A percentile compares a stretch with the other conserved stretches of the same genome.
Evolutionary conservation across 352 stramenopile species (phyloP).

Genomic region (Phytophthora nicotianae): DNA sequence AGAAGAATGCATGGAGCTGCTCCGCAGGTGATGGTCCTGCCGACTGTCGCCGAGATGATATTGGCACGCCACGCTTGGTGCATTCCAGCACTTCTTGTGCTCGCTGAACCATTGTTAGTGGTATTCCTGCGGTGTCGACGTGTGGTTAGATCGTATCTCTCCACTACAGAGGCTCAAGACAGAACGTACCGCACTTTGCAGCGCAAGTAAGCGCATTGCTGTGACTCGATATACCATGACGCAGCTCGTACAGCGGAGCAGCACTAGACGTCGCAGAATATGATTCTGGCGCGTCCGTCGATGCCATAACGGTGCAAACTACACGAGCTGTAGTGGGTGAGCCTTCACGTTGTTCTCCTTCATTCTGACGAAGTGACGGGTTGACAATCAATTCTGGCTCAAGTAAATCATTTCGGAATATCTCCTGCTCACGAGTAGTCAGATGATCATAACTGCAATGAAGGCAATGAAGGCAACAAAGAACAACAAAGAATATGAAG

Average conservation of each 20-base stretch:
- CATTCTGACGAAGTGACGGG: conserved; percentile 6
- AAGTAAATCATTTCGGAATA: conserved; percentile 57
- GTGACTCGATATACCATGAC: conserved; percentile 56
- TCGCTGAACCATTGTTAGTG: conserved; percentile 44
- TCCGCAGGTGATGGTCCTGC: conserved; percentile 45
- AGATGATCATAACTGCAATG: conserved; percentile 7
- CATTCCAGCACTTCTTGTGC: conserved; percentile 53
- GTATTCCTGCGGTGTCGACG: conserved; percentile 41
- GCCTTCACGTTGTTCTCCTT: conserved; percentile 6
- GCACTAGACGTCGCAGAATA: conserved; percentile 26
- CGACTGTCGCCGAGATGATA: conserved; percentile 32
- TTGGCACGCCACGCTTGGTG: conserved; percentile 28
- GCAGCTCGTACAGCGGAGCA: conserved; percentile 69
- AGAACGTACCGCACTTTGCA: conserved; percentile 55
- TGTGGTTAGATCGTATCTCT: conserved; percentile 8
- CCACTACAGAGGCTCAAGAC: not conserved
- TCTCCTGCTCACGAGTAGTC: conserved; percentile 44
- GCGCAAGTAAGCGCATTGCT: conserved; percentile 83
- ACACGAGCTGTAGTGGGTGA: conserved; percentile 23
- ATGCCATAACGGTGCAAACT: conserved; percentile 66
- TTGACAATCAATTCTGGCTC: conserved; percentile 25
- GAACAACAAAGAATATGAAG: not conserved
- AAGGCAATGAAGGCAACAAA: not conserved
- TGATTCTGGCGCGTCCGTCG: conserved; percentile 28
- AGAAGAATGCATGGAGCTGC: conserved; percentile 50